phyloP scores from a whole-genome alignment of 2,329 filamentous ascomycete genomes.

The Ploettnerulaceae sp. region DNA sequence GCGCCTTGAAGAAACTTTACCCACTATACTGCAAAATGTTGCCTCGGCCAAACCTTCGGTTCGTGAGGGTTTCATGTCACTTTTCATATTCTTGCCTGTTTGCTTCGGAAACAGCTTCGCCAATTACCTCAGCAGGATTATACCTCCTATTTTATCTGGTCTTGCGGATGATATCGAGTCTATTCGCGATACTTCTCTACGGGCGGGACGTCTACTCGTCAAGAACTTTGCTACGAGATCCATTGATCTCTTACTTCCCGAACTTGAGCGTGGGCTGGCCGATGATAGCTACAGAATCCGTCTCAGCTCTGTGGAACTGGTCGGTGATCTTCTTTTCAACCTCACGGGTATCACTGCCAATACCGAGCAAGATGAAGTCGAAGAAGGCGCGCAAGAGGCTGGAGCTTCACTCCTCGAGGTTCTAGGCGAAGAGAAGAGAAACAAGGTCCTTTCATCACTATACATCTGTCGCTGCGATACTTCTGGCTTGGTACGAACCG shows the following conservation, averaged over 20 bases:
- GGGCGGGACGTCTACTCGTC: conserved; percentile 87
- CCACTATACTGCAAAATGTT: conserved; percentile 94
- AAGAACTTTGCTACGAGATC: conserved; percentile 97
- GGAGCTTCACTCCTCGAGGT: conserved; percentile 90
- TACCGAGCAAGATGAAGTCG: conserved; percentile 73
- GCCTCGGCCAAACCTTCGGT: conserved; percentile 85
- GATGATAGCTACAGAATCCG: conserved; percentile 97
- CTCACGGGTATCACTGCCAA: conserved; percentile 88
- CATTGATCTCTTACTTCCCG: conserved; percentile 88
- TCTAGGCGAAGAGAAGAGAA: conserved; percentile 91
- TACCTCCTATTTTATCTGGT: conserved; percentile 89
- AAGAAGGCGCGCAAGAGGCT: conserved; percentile 75
- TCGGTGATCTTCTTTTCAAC: conserved; percentile 95
- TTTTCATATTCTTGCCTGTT: conserved; percentile 98
- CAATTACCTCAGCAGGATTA: conserved; percentile 90
- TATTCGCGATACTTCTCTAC: conserved; percentile 92
- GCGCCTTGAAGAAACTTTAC: conserved; percentile 89
- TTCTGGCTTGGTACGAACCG: conserved; percentile 80
- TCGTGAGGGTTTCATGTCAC: conserved; percentile 97
- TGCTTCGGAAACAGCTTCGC: conserved; percentile 99
- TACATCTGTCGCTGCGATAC: conserved; percentile 99
- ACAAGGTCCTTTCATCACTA: conserved; percentile 93
- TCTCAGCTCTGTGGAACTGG: conserved; percentile 95
- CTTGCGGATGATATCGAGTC: conserved; percentile 94
- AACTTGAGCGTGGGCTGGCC: conserved; percentile 92